Evolutionary conservation across 164 flowering plant genomes (phyloP).

Genomic region (Magnolia officinalis): DNA sequence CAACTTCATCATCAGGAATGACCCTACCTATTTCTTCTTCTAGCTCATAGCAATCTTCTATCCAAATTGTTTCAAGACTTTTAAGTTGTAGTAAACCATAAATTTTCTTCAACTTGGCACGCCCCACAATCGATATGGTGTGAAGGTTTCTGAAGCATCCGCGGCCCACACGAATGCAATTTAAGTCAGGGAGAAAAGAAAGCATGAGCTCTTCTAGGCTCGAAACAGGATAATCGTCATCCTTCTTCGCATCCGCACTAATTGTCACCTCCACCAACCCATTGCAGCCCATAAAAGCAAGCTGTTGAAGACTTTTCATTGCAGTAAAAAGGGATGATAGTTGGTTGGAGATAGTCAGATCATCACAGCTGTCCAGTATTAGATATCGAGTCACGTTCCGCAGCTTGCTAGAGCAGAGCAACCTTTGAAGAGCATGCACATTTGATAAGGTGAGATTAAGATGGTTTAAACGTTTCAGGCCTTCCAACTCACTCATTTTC

Average conservation of each 20-base stretch:
- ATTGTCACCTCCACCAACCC: constrained; percentile 9
- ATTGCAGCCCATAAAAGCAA: neutral
- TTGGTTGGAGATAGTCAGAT: neutral
- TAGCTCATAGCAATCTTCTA: constrained; percentile 5
- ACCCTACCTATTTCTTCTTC: constrained; percentile 7
- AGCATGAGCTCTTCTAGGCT: neutral
- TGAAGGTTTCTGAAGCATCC: constrained; percentile 8
- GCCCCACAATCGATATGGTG: neutral
- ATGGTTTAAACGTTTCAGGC: constrained; percentile 3
- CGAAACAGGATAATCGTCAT: neutral
- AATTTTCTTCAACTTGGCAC: constrained; percentile 10
- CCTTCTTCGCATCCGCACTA: neutral
- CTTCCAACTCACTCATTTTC: constrained; percentile 1
- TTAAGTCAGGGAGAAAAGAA: neutral
- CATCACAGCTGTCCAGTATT: neutral
- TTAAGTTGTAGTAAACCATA: constrained; percentile 6
- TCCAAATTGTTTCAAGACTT: neutral
- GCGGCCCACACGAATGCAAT: neutral
- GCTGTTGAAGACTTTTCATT: neutral
- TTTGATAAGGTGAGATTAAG: constrained; percentile 7
- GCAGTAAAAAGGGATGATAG: neutral
- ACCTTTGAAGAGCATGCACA: neutral
- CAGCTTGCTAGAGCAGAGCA: neutral
- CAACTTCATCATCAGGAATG: neutral
- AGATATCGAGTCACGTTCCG: neutral